Conservation (phyloP, 192 early-diverging fungal genomes). For the Podila horticola region DNA sequence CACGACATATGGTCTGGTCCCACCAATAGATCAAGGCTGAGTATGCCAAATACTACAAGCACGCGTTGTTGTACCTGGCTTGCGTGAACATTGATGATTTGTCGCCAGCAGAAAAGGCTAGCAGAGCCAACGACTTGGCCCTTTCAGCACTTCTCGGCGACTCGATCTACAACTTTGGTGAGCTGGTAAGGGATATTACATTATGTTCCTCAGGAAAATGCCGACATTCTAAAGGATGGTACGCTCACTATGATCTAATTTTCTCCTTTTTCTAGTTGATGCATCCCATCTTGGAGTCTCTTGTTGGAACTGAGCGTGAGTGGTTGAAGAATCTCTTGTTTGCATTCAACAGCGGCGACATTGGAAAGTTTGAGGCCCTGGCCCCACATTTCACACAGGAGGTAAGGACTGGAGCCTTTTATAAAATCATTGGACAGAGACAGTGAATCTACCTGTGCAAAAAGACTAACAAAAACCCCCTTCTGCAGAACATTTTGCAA, state of each 20-base stretch:
- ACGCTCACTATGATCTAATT: neutral
- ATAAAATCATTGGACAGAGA: constrained; percentile 6
- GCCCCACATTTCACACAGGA: constrained; percentile 53
- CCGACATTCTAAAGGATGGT: neutral
- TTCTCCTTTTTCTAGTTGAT: constrained; percentile 69
- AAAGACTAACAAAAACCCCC: neutral
- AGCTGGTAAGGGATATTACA: constrained; percentile 70
- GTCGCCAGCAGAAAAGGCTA: constrained; percentile 76
- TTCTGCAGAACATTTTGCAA: constrained; percentile 79
- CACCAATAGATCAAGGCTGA: constrained; percentile 79
- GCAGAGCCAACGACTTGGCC: constrained; percentile 91
- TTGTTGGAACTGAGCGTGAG: constrained; percentile 80
- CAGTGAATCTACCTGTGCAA: too few relatives aligned
- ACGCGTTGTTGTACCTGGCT: constrained; percentile 92
- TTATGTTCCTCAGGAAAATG: too few relatives aligned
- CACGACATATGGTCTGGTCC: neutral
- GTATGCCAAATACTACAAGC: constrained; percentile 96
- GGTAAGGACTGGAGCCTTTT: constrained; percentile 5
- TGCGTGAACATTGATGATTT: constrained; percentile 91
- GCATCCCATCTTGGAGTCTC: constrained; percentile 86
- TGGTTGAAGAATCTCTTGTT: constrained; percentile 91
- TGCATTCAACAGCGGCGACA: constrained; percentile 94
- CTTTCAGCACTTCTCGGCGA: constrained; percentile 94
- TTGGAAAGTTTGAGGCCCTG: constrained; percentile 90
- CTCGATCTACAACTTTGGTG: constrained; percentile 99